A percentile compares a stretch with the other conserved stretches of the same genome.
phyloP scores from a whole-genome alignment of 202 grass and related monocot species.

The Zoysia matrella region DNA sequence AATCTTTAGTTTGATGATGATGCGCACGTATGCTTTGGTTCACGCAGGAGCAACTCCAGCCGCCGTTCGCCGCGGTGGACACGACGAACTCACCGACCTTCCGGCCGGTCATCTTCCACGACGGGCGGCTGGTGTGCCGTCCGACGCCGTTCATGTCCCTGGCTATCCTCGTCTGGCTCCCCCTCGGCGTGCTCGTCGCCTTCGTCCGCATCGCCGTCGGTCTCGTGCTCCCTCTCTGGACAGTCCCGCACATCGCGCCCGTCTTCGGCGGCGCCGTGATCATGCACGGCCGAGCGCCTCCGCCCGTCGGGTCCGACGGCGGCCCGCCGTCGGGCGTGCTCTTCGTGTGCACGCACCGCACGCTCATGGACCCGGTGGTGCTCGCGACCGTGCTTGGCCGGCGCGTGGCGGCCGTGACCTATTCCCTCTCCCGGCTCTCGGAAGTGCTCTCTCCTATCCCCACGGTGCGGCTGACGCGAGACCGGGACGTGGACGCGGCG shows the following conservation, averaged over 20 bases:
- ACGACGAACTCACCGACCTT: slow-evolving; percentile 39
- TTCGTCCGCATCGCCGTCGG: slow-evolving; percentile 76
- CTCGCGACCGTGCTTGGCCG: slow-evolving; percentile 77
- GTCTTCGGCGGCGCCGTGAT: slow-evolving; percentile 73
- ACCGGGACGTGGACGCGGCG: slow-evolving; percentile 70
- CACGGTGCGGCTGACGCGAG: slow-evolving; percentile 9
- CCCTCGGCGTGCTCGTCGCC: slow-evolving; percentile 62
- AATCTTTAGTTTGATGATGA: not conserved
- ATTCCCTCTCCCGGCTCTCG: slow-evolving; percentile 91
- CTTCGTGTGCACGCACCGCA: slow-evolving; percentile 95
- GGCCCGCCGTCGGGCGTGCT: slow-evolving; percentile 53
- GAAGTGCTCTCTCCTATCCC: slow-evolving; percentile 91
- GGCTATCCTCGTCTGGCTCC: slow-evolving; percentile 82
- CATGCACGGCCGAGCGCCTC: slow-evolving; percentile 53
- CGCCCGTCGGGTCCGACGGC: not conserved
- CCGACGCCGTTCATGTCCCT: slow-evolving; percentile 79
- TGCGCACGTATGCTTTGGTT: not conserved
- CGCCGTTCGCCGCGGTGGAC: slow-evolving; percentile 47
- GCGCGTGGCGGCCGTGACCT: slow-evolving; percentile 83
- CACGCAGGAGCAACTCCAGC: slow-evolving; percentile 59
- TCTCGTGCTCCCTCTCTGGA: slow-evolving; percentile 60
- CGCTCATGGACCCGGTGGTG: slow-evolving; percentile 90
- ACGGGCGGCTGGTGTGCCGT: slow-evolving; percentile 70
- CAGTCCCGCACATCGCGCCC: slow-evolving; percentile 52
- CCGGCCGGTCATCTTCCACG: slow-evolving; percentile 91